A percentile compares a stretch with the other conserved stretches of the same genome.
phyloP scores from a whole-genome alignment of 306 rosid genomes.

The Ziziphus jujuba region DNA sequence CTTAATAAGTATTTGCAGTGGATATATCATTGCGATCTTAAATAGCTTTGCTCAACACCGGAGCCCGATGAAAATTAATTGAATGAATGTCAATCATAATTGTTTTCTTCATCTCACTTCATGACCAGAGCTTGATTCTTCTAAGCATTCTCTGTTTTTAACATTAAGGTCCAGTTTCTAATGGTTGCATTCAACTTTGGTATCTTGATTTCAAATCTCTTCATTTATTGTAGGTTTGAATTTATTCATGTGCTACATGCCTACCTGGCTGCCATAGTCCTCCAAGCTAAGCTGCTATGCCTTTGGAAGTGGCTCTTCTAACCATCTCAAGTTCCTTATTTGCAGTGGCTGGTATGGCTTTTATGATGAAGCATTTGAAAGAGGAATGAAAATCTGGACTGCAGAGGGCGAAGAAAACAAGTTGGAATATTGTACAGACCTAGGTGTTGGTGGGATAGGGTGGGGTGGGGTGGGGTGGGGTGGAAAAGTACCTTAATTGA shows the following conservation, averaged over 20 bases:
- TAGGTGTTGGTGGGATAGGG: too few relatives aligned
- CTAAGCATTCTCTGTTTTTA: too few relatives aligned
- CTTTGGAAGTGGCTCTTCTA: background rate
- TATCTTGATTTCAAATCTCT: too few relatives aligned
- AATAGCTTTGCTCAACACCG: too few relatives aligned
- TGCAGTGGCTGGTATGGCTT: conserved; percentile 7
- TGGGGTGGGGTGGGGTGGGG: too few relatives aligned
- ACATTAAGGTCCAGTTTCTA: too few relatives aligned
- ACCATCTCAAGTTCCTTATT: conserved; percentile 12
- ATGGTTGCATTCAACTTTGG: too few relatives aligned
- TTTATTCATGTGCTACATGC: background rate
- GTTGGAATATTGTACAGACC: background rate
- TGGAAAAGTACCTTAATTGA: background rate
- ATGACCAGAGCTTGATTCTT: too few relatives aligned
- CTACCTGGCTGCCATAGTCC: background rate
- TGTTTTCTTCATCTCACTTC: too few relatives aligned
- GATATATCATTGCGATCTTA: too few relatives aligned
- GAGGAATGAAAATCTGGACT: conserved; percentile 4
- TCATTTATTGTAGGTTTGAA: background rate
- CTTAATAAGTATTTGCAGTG: background rate
- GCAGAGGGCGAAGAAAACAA: background rate
- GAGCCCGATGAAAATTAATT: too few relatives aligned
- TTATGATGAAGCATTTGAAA: background rate
- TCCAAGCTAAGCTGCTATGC: background rate
- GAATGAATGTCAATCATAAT: too few relatives aligned